These are phyloP conservation scores for Begonia peltatifolia DNA, from an alignment of 306 rosid genomes.

Conservation along the genomic window DNA sequence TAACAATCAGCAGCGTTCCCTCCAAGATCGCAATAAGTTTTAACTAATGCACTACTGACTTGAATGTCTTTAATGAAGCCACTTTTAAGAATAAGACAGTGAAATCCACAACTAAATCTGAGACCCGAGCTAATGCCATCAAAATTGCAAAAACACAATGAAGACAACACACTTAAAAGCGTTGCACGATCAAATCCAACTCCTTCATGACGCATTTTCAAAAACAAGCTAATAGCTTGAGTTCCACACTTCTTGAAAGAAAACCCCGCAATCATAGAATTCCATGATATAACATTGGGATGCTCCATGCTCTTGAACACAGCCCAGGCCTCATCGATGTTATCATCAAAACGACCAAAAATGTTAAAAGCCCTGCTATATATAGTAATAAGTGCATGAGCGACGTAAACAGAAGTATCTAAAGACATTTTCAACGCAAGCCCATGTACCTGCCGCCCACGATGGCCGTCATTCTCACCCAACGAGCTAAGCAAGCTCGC, in stretches of 20 bases:
- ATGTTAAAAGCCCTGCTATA: slow-evolving; percentile 38
- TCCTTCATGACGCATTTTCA: slow-evolving; percentile 40
- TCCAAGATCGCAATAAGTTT: slow-evolving; percentile 54
- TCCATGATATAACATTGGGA: slow-evolving; percentile 65
- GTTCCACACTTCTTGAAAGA: slow-evolving; percentile 42
- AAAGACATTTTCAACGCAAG: slow-evolving; percentile 53
- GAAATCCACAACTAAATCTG: slow-evolving; percentile 45
- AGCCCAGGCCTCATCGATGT: slow-evolving; percentile 42
- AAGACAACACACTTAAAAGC: slow-evolving; percentile 43
- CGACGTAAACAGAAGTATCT: slow-evolving; percentile 52
- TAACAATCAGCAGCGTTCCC: slow-evolving; percentile 46
- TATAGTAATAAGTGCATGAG: slow-evolving; percentile 74
- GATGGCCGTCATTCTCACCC: slow-evolving; percentile 11
- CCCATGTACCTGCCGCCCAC: slow-evolving; percentile 73
- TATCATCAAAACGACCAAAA: slow-evolving; percentile 13
- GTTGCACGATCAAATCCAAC: slow-evolving; percentile 61
- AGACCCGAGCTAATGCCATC: slow-evolving; percentile 14
- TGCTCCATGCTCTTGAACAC: slow-evolving; percentile 45
- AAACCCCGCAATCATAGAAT: slow-evolving; percentile 74
- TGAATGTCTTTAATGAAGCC: slow-evolving; percentile 47
- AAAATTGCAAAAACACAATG: slow-evolving; percentile 23
- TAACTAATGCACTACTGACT: slow-evolving; percentile 53
- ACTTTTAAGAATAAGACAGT: slow-evolving; percentile 46
- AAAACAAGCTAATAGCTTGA: slow-evolving; percentile 42
- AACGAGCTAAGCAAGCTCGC: slow-evolving; percentile 61